Evolutionary conservation across 305 asterid genomes (phyloP).

Genomic region (Plantago lanceolata): DNA sequence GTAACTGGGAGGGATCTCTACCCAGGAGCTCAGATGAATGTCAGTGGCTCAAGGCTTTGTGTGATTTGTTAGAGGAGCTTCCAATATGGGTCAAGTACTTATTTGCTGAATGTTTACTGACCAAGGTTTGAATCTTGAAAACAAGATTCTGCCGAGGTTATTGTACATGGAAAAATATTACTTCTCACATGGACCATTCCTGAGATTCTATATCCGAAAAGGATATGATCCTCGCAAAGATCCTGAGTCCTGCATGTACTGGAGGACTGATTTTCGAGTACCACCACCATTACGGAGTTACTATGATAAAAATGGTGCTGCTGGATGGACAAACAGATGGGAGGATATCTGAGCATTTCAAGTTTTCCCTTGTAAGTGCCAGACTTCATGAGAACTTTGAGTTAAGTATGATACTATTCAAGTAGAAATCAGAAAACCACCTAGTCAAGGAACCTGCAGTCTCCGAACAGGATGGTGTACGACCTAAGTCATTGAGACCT

Average conservation of each 20-base stretch:
- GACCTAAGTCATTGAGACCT: slow-evolving; percentile 43
- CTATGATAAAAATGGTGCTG: slow-evolving; percentile 35
- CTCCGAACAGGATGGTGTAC: slow-evolving; percentile 84
- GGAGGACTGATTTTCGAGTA: slow-evolving; percentile 72
- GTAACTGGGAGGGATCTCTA: slow-evolving; percentile 77
- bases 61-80: slow-evolving; percentile 77
- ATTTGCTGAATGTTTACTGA: slow-evolving; percentile 55
- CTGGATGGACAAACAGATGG: slow-evolving; percentile 62
- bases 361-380: slow-evolving; percentile 69
- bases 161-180: slow-evolving; percentile 80
- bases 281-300: slow-evolving; percentile 63
- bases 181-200: slow-evolving; percentile 85
- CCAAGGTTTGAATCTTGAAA: slow-evolving; percentile 49
- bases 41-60: slow-evolving; percentile 67
- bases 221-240: slow-evolving; percentile 97
- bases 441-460: slow-evolving; percentile 49
- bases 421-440: slow-evolving; percentile 76
- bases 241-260: slow-evolving; percentile 90
- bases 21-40: slow-evolving; percentile 60
- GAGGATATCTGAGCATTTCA: slow-evolving; percentile 74
- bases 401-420: slow-evolving; percentile 75
- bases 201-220: slow-evolving; percentile 81
- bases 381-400: slow-evolving; percentile 56
- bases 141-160: slow-evolving; percentile 66
- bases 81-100: slow-evolving; percentile 81